Evolutionary conservation across 164 flowering plant genomes (phyloP), one percentile per base, ranked within the genome.

Genomic region (Stephania cephalantha): DNA sequence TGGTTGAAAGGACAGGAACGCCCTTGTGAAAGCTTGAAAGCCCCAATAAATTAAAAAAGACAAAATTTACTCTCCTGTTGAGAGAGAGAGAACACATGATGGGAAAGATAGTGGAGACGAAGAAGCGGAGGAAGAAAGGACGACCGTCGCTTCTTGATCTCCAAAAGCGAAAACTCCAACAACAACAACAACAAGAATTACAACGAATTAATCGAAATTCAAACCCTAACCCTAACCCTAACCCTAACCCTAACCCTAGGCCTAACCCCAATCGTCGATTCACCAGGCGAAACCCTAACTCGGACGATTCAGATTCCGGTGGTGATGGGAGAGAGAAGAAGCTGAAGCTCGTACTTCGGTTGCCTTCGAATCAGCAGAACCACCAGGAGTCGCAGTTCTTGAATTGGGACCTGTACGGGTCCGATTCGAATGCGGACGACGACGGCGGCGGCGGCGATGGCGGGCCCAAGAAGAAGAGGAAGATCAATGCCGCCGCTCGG

Each of bases 81-180:
- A 71, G 67, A 77, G 76, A 75, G 68, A 70, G 42, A 70, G 44
- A 25, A 70, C 25, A 68, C 77, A 77, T 78, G 80, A 80, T 71
- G 20, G 9, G 25, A 78, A 35, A 78, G 80, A 76, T 75, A 75
- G 79, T 76, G 75, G 82, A 77, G 78, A 76, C 75, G 88, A 87
- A 79, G 87, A 87, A 52, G 74, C 70, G 82, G 93, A 91, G 86
- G 89, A 92, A 89, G 84, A 90, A 90, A 88, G 98, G 97, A 53
- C 88, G 98, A 0, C 98, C 98, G 20, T 87, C 95, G 70, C 88
- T 90, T 9, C 46, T 86, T 15, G 94, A 89, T 78, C 87, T 90
- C 69, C 93, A 91, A 74, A 86, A 86, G 70, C 88, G 94, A 67
- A 74, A 68, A 64, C 86, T 84, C 77, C 77, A 72, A 29, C 80